Base-by-base conservation (phyloP, 805 yeast species). In the Kazachstania psychrophila region DNA sequence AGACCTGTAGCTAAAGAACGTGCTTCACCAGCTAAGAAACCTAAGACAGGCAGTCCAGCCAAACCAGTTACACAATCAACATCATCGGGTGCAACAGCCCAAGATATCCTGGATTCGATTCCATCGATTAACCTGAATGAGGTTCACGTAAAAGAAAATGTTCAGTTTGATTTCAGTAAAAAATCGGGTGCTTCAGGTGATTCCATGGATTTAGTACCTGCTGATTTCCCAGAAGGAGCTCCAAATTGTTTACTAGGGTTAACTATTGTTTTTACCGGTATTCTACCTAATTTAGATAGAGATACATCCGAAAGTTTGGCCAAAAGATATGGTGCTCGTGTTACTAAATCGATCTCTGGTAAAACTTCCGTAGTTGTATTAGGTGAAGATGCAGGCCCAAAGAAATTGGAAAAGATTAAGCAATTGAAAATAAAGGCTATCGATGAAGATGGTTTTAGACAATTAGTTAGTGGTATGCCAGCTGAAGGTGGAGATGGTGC, bases 381-480 rank as follows among this genome's bases (percentile, higher is more conserved):
- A 22, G 98, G 98, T 6, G 86, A 72, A 36, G 96, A 92, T 47
- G 97, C 98, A 2, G 98, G 98, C 0, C 96, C 97, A 2, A 77
- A 86, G n/a, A 92, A 92, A 59, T 75, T 92, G 29, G 74, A 75
- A 49, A 84, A 79, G 51, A 89, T 94, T 46, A 79, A 75, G 49
- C 73, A 75, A 36, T 65, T 78, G 45, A 70, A 73, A 6, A 75
- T 85, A 37, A 88, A 88, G 59, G 86, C 94, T 28, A 79, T 89
- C 41, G 78, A 75, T 50, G 95, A 92, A 58, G 83, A 73, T 9
- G 97, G 97, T 0, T 87, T 92, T 48, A 60, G 83, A 28, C 75
- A 77, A 45, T 65, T 92, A 44, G 67, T 92, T 31, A 50, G 66
- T 16, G 72, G 75, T 6, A 83, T 89, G 92, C 97, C 98, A 0